Percentiles rank a stretch among this genome's conserved stretches.
Evolutionary conservation across 495 filamentous ascomycete genomes (phyloP).

Genomic region (Aspergillus olivimuriae): DNA sequence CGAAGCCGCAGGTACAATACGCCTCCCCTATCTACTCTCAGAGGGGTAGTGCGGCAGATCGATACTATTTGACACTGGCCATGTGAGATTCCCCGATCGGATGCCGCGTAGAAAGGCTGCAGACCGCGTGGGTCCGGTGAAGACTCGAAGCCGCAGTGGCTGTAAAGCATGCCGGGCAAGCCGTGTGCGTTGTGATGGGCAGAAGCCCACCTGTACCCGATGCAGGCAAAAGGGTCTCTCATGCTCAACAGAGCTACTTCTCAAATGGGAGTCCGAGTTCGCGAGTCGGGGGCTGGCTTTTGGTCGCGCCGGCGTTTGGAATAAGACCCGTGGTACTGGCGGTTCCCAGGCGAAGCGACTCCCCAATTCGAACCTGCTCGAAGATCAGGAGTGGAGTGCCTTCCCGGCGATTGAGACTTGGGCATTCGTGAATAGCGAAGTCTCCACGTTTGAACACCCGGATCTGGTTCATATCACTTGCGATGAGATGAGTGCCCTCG

Average conservation of each 20-base stretch:
- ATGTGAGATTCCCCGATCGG: conserved; percentile 23
- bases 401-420: conserved; percentile 25
- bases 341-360: conserved; percentile 7
- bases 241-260: conserved; percentile 33
- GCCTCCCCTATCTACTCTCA: neutral
- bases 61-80: conserved; percentile 4
- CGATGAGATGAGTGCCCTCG: conserved; percentile 22
- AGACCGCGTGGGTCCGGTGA: conserved; percentile 37
- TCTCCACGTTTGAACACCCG: conserved; percentile 26
- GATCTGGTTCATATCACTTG: conserved; percentile 22
- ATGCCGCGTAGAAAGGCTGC: conserved; percentile 42
- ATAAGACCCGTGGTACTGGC: conserved; percentile 20
- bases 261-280: conserved; percentile 45
- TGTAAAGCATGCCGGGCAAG: conserved; percentile 40
- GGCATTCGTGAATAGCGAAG: conserved; percentile 35
- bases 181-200: conserved; percentile 39
- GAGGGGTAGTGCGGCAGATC: neutral
- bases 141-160: conserved; percentile 39
- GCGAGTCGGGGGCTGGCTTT: conserved; percentile 38
- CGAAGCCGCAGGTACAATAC: neutral
- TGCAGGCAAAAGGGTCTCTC: conserved; percentile 31
- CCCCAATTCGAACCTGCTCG: conserved; percentile 7
- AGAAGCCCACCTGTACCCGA: conserved; percentile 36
- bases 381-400: conserved; percentile 28
- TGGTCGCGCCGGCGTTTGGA: conserved; percentile 39